These are phyloP conservation scores for Tolypocladium sp. DNA, from an alignment of 2,329 filamentous ascomycete genomes.

Conservation along the genomic window DNA sequence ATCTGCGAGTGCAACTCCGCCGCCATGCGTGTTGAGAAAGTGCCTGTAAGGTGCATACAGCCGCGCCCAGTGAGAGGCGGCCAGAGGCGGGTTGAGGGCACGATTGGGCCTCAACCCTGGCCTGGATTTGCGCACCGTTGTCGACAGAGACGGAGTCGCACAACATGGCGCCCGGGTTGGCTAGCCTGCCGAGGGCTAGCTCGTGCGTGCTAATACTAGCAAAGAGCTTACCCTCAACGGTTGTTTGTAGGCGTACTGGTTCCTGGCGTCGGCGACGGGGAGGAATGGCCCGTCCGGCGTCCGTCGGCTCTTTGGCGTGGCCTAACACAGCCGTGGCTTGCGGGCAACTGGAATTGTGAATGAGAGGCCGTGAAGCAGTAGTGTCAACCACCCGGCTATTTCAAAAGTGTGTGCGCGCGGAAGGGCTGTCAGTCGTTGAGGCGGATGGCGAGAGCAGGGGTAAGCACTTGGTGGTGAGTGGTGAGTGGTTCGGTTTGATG, in stretches of 20 bases:
- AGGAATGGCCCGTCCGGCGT: neutral
- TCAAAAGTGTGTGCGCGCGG: neutral
- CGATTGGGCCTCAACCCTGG: slow-evolving; percentile 27
- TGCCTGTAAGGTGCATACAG: slow-evolving; percentile 19
- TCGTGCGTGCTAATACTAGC: neutral
- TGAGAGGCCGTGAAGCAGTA: neutral
- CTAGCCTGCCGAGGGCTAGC: neutral
- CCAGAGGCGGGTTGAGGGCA: slow-evolving; percentile 11
- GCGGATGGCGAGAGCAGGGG: neutral
- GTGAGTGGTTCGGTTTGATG: neutral
- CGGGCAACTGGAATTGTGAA: neutral
- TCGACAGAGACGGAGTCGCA: neutral
- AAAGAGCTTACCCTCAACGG: neutral
- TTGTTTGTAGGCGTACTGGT: neutral
- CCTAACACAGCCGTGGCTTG: neutral
- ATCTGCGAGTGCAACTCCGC: slow-evolving; percentile 25
- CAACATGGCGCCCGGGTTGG: neutral
- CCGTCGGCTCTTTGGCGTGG: neutral
- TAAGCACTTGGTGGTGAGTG: neutral
- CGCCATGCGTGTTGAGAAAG: slow-evolving; percentile 29
- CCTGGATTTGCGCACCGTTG: neutral
- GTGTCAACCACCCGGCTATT: neutral
- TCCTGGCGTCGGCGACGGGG: neutral
- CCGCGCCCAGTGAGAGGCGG: slow-evolving; percentile 20
- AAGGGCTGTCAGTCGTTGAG: neutral